Evolutionary conservation across 345 rosid species (phyloP).

Genomic region (Eucalyptus regnans): DNA sequence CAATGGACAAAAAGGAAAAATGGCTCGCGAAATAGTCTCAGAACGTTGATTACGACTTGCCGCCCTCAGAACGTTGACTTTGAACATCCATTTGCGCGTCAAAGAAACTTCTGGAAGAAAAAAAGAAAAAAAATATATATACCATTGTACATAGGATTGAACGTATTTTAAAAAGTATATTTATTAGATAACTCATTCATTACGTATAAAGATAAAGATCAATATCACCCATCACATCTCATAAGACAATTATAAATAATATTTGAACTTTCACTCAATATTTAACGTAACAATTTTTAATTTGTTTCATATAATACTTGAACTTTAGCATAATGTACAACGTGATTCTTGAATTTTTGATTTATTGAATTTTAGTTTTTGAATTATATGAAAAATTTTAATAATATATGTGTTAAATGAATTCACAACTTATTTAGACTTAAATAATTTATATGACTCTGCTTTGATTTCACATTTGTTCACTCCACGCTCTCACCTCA

Average conservation of each 20-base stretch:
- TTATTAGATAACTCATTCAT: neutral
- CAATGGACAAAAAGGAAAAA: neutral
- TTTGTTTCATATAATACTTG: rapidly evolving
- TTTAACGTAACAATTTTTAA: rapidly evolving
- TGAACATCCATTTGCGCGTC: neutral
- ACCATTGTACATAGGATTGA: neutral
- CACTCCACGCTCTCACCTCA: rapidly evolving
- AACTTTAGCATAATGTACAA: rapidly evolving
- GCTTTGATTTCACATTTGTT: rapidly evolving
- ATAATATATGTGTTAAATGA: rapidly evolving
- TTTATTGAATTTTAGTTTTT: rapidly evolving
- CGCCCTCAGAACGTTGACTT: neutral
- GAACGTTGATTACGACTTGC: neutral
- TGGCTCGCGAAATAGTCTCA: rapidly evolving
- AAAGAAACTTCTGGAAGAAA: neutral
- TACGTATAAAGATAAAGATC: neutral
- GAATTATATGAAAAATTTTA: rapidly evolving
- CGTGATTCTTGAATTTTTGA: too few relatives aligned
- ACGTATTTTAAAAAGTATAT: too few relatives aligned
- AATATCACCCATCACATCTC: rapidly evolving
- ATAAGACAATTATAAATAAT: too few relatives aligned
- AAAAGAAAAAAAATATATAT: neutral
- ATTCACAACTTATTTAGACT: too few relatives aligned
- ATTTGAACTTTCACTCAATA: rapidly evolving
- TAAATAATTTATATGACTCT: too few relatives aligned